A percentile compares a stretch with the other conserved stretches of the same genome.
Conservation (phyloP, 116 monocot genomes). For the Papilionanthe hybrid region DNA sequence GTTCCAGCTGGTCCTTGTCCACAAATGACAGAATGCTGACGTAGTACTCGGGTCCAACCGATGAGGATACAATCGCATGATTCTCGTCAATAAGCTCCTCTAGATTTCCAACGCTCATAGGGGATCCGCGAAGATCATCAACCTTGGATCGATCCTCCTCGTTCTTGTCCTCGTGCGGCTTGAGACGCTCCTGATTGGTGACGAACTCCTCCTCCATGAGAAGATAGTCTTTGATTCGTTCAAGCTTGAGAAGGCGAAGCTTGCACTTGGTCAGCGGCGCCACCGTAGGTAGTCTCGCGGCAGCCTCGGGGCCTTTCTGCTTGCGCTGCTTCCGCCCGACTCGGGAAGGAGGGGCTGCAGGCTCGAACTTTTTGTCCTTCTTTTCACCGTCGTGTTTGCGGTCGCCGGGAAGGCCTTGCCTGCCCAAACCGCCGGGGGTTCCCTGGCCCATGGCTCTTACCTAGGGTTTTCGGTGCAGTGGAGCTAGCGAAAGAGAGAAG, state of each 20-base stretch:
- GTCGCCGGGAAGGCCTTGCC: slow-evolving; percentile 63
- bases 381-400: slow-evolving; percentile 72
- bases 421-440: slow-evolving; percentile 65
- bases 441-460: slow-evolving; percentile 64
- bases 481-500: too few species aligned
- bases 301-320: slow-evolving; percentile 95
- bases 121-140: slow-evolving; percentile 84
- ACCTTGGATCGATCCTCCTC: slow-evolving; percentile 98
- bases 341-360: slow-evolving; percentile 75
- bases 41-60: slow-evolving; percentile 96
- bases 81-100: slow-evolving; percentile 99
- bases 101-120: slow-evolving; percentile 94
- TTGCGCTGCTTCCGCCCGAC: slow-evolving; percentile 87
- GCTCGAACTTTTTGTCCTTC: slow-evolving; percentile 92
- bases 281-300: slow-evolving; percentile 74
- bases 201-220: slow-evolving; percentile 99
- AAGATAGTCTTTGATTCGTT: slow-evolving; percentile 93
- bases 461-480: background rate
- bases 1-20: slow-evolving; percentile 95
- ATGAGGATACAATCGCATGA: slow-evolving; percentile 88
- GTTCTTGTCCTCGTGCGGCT: slow-evolving; percentile 89
- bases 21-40: slow-evolving; percentile 88
- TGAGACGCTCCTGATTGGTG: slow-evolving; percentile 80
- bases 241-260: slow-evolving; percentile 85
- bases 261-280: slow-evolving; percentile 93